Evolutionary conservation across 306 rosid genomes (phyloP).

Genomic region (Arachis stenosperma): DNA sequence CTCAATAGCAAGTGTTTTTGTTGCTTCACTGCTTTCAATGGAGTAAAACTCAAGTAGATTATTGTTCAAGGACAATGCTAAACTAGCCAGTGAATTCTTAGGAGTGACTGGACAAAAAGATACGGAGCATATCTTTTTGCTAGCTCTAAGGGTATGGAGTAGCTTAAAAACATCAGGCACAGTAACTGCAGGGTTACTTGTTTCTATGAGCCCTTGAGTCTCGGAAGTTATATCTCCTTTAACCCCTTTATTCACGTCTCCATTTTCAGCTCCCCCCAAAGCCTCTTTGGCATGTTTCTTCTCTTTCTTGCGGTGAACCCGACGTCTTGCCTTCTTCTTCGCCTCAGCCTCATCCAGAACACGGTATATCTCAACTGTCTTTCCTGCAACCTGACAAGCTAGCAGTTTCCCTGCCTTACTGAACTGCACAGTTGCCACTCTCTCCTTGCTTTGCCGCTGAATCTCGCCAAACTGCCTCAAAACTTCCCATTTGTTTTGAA

Average conservation of each 20-base stretch:
- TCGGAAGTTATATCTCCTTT: conserved; percentile 44
- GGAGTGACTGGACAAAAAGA: conserved; percentile 77
- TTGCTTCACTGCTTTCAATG: conserved; percentile 52
- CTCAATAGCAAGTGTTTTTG: conserved; percentile 66
- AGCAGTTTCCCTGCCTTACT: conserved; percentile 80
- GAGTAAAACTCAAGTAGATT: conserved; percentile 81
- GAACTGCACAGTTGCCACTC: conserved; percentile 84
- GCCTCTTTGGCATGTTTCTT: conserved; percentile 69
- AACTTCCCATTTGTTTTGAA: conserved; percentile 75
- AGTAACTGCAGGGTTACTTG: conserved; percentile 46
- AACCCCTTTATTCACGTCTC: conserved; percentile 45
- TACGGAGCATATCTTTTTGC: conserved; percentile 90
- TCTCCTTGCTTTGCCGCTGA: conserved; percentile 77
- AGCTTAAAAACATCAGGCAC: conserved; percentile 82
- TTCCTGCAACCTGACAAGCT: conserved; percentile 94
- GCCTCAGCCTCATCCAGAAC: conserved; percentile 88
- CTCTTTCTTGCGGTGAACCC: conserved; percentile 83
- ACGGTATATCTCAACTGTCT: conserved; percentile 74
- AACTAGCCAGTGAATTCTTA: conserved; percentile 71
- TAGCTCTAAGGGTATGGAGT: conserved; percentile 78
- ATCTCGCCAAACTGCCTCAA: conserved; percentile 84
- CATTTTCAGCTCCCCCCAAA: conserved; percentile 51
- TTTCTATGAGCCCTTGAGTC: conserved; percentile 30
- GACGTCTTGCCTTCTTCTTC: conserved; percentile 81
- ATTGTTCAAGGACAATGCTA: conserved; percentile 89